Base-by-base conservation (phyloP, 768 basidiomycete genomes). In the Rhodotorula kratochvilovae region DNA sequence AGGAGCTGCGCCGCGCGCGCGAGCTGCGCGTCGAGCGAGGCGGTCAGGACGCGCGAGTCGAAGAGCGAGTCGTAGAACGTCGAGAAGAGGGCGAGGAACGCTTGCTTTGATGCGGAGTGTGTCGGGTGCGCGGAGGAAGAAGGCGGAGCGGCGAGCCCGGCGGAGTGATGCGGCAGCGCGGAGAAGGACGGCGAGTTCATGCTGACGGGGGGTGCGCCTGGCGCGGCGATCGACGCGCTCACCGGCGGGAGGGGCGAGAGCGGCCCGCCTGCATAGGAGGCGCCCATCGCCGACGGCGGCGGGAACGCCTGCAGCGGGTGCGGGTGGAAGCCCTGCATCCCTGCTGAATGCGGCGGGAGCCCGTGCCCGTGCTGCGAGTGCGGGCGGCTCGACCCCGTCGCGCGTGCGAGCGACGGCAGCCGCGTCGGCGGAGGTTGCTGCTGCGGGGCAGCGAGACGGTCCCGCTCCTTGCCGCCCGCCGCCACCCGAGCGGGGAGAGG, bases 31-130 rank as follows among this genome's bases (percentile, higher is more conserved):
- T 83, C 82, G 13, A 92, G 83, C 88, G 90, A 90, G 48, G 79
- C 77, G 81, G 91, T 91, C 67, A 92, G 85, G 77, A 90, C 86
- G 77, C 86, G 87, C 25, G 89, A 87, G 79, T 91, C 91, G 65
- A 87, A 85, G 43, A 93, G 85, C 6, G 90, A 88, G 69, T 92
- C 90, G 78, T 91, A 93, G 80, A 93, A 92, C 62, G 84, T 80
- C 77, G 89, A 89, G 74, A 92, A 93, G 5, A 90, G 90, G 0
- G 88, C 86, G 59, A 93, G 81, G 80, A 93, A 93, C 29, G 90
- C 87, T 1, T 85, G 82, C 78, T 88, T 90, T 77, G 88, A 88
- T 33, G 85, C 84, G 83, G 23, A 84, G 83, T 11, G 85, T 36
- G 84, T 83, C 19, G 86, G 21, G 6, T 33, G 55, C 16, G 16